Evolutionary conservation across 176 grass and related monocot genomes (phyloP), one percentile per base, ranked within the genome.

Genomic region (Oryza punctata): DNA sequence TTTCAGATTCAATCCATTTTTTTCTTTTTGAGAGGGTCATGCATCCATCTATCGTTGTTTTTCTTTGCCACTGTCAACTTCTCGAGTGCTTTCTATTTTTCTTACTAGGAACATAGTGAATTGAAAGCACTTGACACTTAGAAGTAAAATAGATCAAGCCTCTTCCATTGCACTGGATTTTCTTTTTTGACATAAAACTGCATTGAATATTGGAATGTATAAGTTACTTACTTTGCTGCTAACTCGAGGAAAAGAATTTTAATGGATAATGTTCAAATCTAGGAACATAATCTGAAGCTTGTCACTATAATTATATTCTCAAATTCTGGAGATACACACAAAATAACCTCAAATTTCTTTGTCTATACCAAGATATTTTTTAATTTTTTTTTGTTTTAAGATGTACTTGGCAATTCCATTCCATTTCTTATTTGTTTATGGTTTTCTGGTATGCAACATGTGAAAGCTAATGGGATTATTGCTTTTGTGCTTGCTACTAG

Each of bases 401-500:
- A 40, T 80, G 29, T 73, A 80, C 60, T 50, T 80, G 26, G 49
- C 15, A 67, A 63, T 37, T 11, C 7, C 4, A 27, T 69, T 89
- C 69, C 24, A 46, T 38, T 75, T 75, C 12, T 85, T 18, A 10
- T 70, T 13, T 52, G 10, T 60, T 68, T 63, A 29, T 63, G 47
- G 33, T 0, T 8, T 67, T 72, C 32, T n/a, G 7, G 10, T 75
- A 64, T 70, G 5, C 38, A 84, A 18, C 52, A 49, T 69, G 15
- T 75, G 47, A 49, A 84, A 54, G 12, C 65, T 89, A 50, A 81
- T 28, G 33, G 23, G 25, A 5, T 82, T 52, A 24, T 82, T 59
- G 4, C 10, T 3, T 65, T 44, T 77, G 88, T 63, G 68, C 84
- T 91, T 68, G 64, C 81, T 91, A n/a, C 13, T 87, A 99, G 96